Evolutionary conservation across 768 basidiomycete species (phyloP), one percentile per base, ranked within the genome.

Genomic region (Mrakia blollopis): DNA sequence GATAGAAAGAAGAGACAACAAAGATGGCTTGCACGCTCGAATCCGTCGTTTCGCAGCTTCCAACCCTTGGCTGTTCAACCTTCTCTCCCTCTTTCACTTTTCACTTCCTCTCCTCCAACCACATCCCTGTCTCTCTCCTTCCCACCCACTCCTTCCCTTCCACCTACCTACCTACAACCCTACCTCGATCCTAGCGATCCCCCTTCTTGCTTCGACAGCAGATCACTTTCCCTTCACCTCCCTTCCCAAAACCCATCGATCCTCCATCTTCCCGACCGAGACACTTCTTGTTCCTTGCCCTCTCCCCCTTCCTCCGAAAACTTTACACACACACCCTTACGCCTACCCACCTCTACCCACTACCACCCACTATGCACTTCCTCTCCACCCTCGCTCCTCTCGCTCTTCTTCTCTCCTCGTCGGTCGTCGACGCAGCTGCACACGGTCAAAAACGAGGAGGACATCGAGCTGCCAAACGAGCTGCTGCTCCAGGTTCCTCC

Each of bases 181-280:
- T n/a, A n/a, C n/a, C 37, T 30, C 25, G 69, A 32, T 71, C 47
- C 50, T 71, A 54, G 44, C 28, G 69, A 71, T 71, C 47, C 69
- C 32, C 37, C 21, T 71, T 25, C 67, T 72, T 62, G 76, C 76
- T 77, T 77, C 72, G 76, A 76, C 61, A 76, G 75, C 75, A 68
- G 61, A 37, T 60, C 28, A 57, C 72, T 35, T 69, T 57, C 32
- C 52, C 37, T 62, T 73, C 75, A 30, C 54, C 25, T 61, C 50
- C 28, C 69, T 41, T 70, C 75, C 68, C 39, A 30, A 14, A 11
- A 41, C 44, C 67, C 32, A 9, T 23, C n/a, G 35, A 23, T 11
- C 54, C 13, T 65, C 60, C 39, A 30, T 30, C 41, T 41, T 35
- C 61, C 60, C 57, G 11, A 41, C 62, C 73, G 25, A 74, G 47